Base-by-base conservation (phyloP, 2,329 filamentous ascomycete species). In the Dactylellina parvicollis region DNA sequence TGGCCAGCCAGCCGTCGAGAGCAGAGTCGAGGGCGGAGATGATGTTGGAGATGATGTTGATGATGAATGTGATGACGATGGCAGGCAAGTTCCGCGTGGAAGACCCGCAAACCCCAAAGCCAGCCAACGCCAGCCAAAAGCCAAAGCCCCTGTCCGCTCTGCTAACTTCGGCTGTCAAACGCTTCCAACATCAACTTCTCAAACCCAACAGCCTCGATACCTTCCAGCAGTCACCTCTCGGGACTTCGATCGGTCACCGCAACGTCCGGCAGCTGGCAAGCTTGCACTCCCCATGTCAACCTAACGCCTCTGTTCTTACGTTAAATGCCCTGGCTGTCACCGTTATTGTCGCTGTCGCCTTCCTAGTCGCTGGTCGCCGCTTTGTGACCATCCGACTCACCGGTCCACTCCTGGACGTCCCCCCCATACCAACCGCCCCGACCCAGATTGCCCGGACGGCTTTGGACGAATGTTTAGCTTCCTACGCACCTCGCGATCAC, bases 391-490 rank as follows among this genome's bases (percentile, higher is more conserved):
- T 47, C 56, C 36, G 42, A 50, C 47, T 38, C 49, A 22, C 28
- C 46, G 32, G 38, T 47, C 55, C 36, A 38, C 55, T 54, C 59
- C 66, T 72, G 60, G 49, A 65, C 60, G 52, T 40, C 46, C 14
- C 24, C 61, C 20, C 55, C 20, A 47, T 38, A 54, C 9, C 10
- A 32, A 40, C 32, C 26, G 28, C 16, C 38, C 36, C 38, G 36
- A 61, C 26, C 34, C 44, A 54, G 55, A 59, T 34, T 18, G 7
- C 36, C 38, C 54, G 8, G 14, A 30, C n/a, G 42, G 26, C 22
- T 65, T 60, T 50, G 47, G 47, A 66, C 69, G 69, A 46, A 73
- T 73, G 69, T 73, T 73, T 38, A 61, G 60, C 60, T 73, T 73
- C 60, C 54, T 73, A 46, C 69, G 60, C 14, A 73, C 69, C n/a